Conservation (phyloP, 208 protist genomes). For the Trypanosoma brucei region DNA sequence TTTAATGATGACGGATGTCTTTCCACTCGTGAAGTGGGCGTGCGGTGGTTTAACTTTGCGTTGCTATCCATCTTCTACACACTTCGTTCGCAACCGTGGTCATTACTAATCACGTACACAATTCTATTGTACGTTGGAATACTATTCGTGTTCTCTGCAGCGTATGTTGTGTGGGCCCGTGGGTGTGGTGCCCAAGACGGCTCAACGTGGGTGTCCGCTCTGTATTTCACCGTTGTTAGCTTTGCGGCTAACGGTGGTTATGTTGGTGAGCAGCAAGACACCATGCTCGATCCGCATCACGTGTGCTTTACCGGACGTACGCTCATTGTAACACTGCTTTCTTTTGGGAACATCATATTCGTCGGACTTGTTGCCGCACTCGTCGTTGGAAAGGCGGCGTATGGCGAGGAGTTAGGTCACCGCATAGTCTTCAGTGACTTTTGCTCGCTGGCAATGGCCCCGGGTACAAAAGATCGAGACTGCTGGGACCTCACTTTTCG, state of each 20-base stretch:
- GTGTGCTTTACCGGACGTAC: constrained; percentile 72
- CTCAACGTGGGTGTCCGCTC: constrained; percentile 32
- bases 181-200: constrained; percentile 42
- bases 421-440: constrained; percentile 83
- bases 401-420: constrained; percentile 50
- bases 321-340: constrained; percentile 66
- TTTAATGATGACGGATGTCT: constrained; percentile 71
- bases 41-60: constrained; percentile 67
- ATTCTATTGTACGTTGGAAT: constrained; percentile 60
- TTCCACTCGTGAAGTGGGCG: constrained; percentile 49
- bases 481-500: constrained; percentile 62
- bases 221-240: constrained; percentile 83
- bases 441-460: constrained; percentile 55
- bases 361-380: constrained; percentile 80
- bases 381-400: constrained; percentile 79
- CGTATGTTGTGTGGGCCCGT: constrained; percentile 57
- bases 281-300: constrained; percentile 54
- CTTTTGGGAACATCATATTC: constrained; percentile 81
- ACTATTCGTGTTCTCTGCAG: constrained; percentile 38
- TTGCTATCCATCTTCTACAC: constrained; percentile 61
- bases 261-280: constrained; percentile 58
- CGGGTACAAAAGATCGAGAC: constrained; percentile 22
- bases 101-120: constrained; percentile 46
- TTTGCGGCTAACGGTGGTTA: constrained; percentile 85
- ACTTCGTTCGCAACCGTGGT: constrained; percentile 59